Conservation (phyloP, 2,329 filamentous ascomycete genomes). For the Sporothrix dimorphospora region DNA sequence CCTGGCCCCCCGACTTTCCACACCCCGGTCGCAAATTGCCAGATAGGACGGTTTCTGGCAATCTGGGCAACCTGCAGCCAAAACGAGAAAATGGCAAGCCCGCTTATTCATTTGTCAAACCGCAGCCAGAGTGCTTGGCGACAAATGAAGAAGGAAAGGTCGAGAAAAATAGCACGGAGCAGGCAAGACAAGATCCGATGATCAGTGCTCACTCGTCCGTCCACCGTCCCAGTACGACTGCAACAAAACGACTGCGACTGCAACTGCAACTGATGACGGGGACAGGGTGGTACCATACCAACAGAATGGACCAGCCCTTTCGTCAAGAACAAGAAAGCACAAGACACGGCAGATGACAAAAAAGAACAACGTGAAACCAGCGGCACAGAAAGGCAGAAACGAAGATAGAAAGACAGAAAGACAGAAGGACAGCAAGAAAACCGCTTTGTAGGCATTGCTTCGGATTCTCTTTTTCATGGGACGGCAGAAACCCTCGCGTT, state of each 20-base stretch:
- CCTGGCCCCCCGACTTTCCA: background rate
- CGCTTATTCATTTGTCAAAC: background rate
- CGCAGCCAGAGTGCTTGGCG: background rate
- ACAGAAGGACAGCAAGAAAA: background rate
- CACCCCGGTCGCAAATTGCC: background rate
- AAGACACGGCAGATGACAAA: constrained; percentile 21
- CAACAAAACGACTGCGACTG: background rate
- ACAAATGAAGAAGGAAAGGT: background rate
- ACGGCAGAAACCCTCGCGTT: background rate
- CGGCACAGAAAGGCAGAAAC: constrained; percentile 10
- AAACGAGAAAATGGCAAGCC: background rate
- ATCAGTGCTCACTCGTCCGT: background rate
- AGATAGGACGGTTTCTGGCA: background rate
- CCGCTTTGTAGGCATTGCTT: background rate
- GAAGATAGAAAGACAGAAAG: background rate
- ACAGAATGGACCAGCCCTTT: background rate
- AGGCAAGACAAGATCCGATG: background rate
- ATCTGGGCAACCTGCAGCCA: background rate
- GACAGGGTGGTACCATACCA: background rate
- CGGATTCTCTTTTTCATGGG: background rate
- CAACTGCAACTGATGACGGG: background rate
- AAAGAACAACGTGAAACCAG: constrained; percentile 13
- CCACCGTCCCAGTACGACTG: background rate
- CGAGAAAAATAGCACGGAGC: background rate
- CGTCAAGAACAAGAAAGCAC: background rate